phyloP scores from a whole-genome alignment of 495 filamentous ascomycete species.

The Penicillium samsonianum region DNA sequence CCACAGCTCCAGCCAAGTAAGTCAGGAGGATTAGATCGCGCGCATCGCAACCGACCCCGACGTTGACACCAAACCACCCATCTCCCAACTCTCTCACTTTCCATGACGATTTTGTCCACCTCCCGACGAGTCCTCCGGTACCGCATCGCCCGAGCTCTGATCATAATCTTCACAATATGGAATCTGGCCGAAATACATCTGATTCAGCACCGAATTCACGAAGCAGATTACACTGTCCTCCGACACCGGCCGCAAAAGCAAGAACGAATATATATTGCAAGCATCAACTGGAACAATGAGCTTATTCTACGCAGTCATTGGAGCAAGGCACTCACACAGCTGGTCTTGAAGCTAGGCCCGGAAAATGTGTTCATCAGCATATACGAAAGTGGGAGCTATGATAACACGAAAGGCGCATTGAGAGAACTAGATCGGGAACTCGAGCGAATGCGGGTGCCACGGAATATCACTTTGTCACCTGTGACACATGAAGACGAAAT shows the following conservation, averaged over 20 bases:
- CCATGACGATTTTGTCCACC: constrained; percentile 19
- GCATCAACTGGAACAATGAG: constrained; percentile 72
- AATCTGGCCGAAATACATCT: constrained; percentile 29
- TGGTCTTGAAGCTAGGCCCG: constrained; percentile 57
- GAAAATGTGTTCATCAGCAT: constrained; percentile 72
- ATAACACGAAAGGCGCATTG: constrained; percentile 66
- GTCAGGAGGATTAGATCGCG: constrained; percentile 2
- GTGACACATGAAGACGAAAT: constrained; percentile 59
- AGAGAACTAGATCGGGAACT: constrained; percentile 58
- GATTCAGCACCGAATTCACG: constrained; percentile 21
- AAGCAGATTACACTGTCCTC: constrained; percentile 20
- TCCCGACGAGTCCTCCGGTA: constrained; percentile 18
- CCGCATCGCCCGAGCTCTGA: constrained; percentile 26
- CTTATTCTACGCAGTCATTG: constrained; percentile 60
- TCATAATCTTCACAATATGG: constrained; percentile 27
- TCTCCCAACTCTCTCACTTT: not conserved
- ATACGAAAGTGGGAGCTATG: constrained; percentile 71
- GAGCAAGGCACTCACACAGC: constrained; percentile 58
- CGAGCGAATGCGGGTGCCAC: constrained; percentile 51
- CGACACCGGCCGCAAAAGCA: constrained; percentile 19
- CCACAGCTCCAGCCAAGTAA: not conserved
- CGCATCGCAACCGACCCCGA: not conserved
- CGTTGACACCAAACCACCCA: not conserved
- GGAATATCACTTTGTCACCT: constrained; percentile 54
- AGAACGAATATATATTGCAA: constrained; percentile 64